Evolutionary conservation across 495 filamentous ascomycete genomes (phyloP).

Genomic region (Penicillium salamii): DNA sequence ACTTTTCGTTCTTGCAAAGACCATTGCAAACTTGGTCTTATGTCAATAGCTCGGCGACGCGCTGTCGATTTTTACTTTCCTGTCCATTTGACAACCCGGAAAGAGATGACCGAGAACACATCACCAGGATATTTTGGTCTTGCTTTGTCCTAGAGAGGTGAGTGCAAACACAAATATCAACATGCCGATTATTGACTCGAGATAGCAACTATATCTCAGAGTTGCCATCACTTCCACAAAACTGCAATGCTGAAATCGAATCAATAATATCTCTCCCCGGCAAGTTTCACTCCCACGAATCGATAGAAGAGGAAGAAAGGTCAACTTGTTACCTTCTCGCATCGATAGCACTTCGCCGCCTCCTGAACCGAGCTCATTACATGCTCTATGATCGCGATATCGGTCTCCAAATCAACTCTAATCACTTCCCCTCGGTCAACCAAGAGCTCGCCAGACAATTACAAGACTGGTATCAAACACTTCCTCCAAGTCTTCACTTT

Average conservation of each 20-base stretch:
- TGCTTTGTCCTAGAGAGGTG: slow-evolving; percentile 11
- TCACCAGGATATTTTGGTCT: slow-evolving; percentile 9
- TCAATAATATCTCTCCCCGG: slow-evolving; percentile 8
- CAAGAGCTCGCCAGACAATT: slow-evolving; percentile 8
- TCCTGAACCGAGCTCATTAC: slow-evolving; percentile 23
- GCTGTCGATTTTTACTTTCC: slow-evolving; percentile 4
- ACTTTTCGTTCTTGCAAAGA: slow-evolving; percentile 9
- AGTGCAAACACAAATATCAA: neutral
- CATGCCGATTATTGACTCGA: neutral
- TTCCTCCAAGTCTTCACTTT: slow-evolving; percentile 6
- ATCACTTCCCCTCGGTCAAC: slow-evolving; percentile 4
- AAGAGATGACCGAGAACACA: slow-evolving; percentile 2
- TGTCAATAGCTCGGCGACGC: slow-evolving; percentile 7
- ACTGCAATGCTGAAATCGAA: slow-evolving; percentile 9
- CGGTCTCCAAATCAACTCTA: slow-evolving; percentile 8
- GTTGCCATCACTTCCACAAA: slow-evolving; percentile 7
- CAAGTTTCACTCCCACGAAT: slow-evolving; percentile 8
- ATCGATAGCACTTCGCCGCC: slow-evolving; percentile 26
- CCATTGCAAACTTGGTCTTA: slow-evolving; percentile 10
- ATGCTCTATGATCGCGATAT: slow-evolving; percentile 9
- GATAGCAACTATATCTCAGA: slow-evolving; percentile 9
- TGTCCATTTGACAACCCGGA: slow-evolving; percentile 5
- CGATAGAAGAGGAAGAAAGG: slow-evolving; percentile 5
- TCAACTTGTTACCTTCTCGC: slow-evolving; percentile 22
- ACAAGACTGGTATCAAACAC: slow-evolving; percentile 9